phyloP scores from a whole-genome alignment of 805 yeast species.

The Schizosaccharomyces pombe region DNA sequence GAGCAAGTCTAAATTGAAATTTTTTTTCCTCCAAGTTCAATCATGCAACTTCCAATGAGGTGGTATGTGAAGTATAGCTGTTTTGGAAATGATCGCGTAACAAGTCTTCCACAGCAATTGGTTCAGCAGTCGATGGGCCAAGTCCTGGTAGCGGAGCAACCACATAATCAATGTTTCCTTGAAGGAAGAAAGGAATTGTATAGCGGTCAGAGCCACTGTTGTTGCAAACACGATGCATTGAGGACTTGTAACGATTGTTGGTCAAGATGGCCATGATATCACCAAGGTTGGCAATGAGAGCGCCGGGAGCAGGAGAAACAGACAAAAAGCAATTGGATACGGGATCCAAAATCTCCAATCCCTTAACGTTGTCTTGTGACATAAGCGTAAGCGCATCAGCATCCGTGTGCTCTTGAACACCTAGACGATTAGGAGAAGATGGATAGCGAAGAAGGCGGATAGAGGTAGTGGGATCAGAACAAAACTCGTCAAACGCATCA shows the following conservation, averaged over 20 bases:
- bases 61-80: slow-evolving; percentile 1
- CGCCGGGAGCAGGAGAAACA: background rate
- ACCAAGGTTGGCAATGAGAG: slow-evolving; percentile 20
- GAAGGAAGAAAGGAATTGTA: slow-evolving; percentile 16
- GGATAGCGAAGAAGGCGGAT: slow-evolving; percentile 1
- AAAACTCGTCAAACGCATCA: background rate
- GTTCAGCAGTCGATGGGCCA: background rate
- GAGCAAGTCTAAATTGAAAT: no score
- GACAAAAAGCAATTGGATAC: background rate
- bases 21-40: no score
- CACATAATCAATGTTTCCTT: slow-evolving; percentile 1
- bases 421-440: background rate
- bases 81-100: background rate
- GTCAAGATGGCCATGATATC: slow-evolving; percentile 20
- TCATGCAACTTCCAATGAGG: no score
- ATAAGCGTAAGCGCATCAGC: background rate
- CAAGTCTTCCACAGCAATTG: background rate
- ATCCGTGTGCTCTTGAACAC: background rate
- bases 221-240: slow-evolving; percentile 20
- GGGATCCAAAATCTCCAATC: background rate
- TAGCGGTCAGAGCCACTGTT: slow-evolving; percentile 16
- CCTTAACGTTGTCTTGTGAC: background rate
- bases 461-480: background rate
- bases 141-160: background rate
- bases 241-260: slow-evolving; percentile 19